These are phyloP conservation scores for Evansstolkia leycettana DNA, from an alignment of 495 filamentous ascomycete species.

Conservation along the genomic window DNA sequence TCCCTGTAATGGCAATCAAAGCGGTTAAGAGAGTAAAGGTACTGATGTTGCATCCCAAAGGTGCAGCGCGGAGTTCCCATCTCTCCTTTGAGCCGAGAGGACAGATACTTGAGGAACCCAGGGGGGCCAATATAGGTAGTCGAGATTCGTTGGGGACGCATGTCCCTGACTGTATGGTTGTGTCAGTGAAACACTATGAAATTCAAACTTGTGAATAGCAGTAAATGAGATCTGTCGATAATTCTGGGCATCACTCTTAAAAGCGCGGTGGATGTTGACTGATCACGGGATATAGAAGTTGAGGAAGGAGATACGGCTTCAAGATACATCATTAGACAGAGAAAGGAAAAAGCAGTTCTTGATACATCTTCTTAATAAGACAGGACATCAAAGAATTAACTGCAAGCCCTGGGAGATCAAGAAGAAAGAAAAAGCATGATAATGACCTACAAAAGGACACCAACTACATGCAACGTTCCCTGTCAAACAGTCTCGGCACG, in stretches of 20 bases:
- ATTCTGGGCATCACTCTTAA: no score
- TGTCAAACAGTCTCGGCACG: constrained; percentile 28
- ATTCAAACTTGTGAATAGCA: no score
- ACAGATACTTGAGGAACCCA: constrained; percentile 31
- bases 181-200: no score
- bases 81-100: constrained; percentile 35
- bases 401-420: no score
- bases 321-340: no score
- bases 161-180: constrained; percentile 38
- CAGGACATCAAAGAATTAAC: no score
- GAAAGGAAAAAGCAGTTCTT: no score
- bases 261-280: no score
- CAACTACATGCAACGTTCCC: constrained; percentile 35
- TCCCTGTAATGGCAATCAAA: constrained; percentile 23
- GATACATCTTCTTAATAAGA: no score
- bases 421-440: constrained; percentile 1
- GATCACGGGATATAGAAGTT: no score
- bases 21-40: constrained; percentile 35
- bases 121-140: constrained; percentile 32
- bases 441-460: constrained; percentile 39
- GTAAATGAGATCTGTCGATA: no score
- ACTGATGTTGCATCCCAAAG: constrained; percentile 38
- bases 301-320: no score
- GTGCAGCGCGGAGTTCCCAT: constrained; percentile 38
- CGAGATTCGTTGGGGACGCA: constrained; percentile 35